Percentiles rank a stretch among this genome's conserved stretches.
phyloP scores from a whole-genome alignment of 2,329 filamentous ascomycete species.

The Truncatella angustata region DNA sequence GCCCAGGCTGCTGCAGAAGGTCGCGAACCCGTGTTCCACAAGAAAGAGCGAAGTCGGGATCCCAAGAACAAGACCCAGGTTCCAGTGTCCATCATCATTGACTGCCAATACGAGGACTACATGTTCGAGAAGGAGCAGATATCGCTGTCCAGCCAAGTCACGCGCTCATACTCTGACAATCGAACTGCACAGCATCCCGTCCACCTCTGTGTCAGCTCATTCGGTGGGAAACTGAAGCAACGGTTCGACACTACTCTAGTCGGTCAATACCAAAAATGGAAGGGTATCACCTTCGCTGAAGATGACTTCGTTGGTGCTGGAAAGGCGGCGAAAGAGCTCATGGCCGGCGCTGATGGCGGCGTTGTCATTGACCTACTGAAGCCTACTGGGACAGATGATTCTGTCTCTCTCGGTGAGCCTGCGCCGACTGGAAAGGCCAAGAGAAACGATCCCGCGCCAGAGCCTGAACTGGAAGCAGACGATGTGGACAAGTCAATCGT shows the following conservation, averaged over 20 bases:
- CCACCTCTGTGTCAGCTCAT: constrained; percentile 76
- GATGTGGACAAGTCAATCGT: constrained; percentile 55
- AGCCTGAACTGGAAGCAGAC: constrained; percentile 24
- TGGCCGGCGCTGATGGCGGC: constrained; percentile 58
- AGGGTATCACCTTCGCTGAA: constrained; percentile 69
- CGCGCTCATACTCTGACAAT: constrained; percentile 87
- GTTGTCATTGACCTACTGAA: constrained; percentile 59
- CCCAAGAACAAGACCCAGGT: constrained; percentile 43
- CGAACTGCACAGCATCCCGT: constrained; percentile 63
- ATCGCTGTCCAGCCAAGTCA: constrained; percentile 80
- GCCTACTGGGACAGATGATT: constrained; percentile 27
- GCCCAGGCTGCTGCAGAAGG: constrained; percentile 41
- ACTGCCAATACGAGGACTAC: constrained; percentile 87
- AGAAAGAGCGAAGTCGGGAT: constrained; percentile 31
- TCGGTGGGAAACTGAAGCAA: constrained; percentile 70
- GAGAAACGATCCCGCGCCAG: constrained; percentile 16
- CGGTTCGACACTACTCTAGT: constrained; percentile 76
- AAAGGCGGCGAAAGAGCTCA: constrained; percentile 62
- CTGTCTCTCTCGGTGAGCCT: constrained; percentile 30
- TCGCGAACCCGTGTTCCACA: constrained; percentile 37
- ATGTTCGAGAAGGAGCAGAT: constrained; percentile 87
- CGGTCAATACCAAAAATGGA: constrained; percentile 76
- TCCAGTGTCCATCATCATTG: constrained; percentile 78
- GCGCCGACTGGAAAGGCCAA: constrained; percentile 33
- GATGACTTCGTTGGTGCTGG: constrained; percentile 73